A percentile compares a stretch with the other conserved stretches of the same genome.
Evolutionary conservation across 2,329 filamentous ascomycete species (phyloP).

Genomic region (Fusarium duplospermum): DNA sequence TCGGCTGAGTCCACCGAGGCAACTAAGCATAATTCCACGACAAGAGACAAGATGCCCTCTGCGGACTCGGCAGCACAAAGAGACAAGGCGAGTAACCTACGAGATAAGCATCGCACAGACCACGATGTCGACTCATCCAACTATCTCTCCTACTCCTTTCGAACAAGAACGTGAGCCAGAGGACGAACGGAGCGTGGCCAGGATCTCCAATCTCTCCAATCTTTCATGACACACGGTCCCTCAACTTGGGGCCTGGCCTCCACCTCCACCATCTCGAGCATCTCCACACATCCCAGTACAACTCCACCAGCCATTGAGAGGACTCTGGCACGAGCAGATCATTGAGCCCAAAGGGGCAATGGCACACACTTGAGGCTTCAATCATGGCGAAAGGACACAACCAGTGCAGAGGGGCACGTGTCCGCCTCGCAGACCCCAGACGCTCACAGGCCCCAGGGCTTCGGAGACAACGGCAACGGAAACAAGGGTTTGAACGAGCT

Average conservation of each 20-base stretch:
- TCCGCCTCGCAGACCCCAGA: slow-evolving; percentile 25
- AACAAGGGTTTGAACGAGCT: slow-evolving; percentile 16
- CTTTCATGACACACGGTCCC: slow-evolving; percentile 25
- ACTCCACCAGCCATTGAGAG: slow-evolving; percentile 9
- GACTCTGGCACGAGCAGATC: slow-evolving; percentile 2
- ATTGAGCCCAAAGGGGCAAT: slow-evolving; percentile 13
- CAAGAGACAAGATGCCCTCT: background rate
- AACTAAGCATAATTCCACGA: slow-evolving; percentile 11
- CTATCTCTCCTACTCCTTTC: background rate
- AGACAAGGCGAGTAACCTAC: background rate
- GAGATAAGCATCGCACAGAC: slow-evolving; percentile 31
- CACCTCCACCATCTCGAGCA: slow-evolving; percentile 26
- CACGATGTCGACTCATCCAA: slow-evolving; percentile 1
- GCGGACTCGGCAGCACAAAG: background rate
- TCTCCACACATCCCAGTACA: slow-evolving; percentile 2
- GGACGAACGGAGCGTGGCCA: slow-evolving; percentile 8
- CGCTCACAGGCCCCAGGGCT: slow-evolving; percentile 14
- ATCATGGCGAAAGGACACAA: slow-evolving; percentile 23
- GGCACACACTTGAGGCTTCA: slow-evolving; percentile 8
- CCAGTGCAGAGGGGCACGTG: slow-evolving; percentile 44
- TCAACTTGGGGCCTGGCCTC: slow-evolving; percentile 19
- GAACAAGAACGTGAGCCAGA: slow-evolving; percentile 18
- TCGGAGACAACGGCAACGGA: slow-evolving; percentile 5
- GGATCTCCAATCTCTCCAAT: slow-evolving; percentile 34
- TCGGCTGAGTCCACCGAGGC: background rate